These are phyloP conservation scores for Colletotrichum liaoningense DNA, from an alignment of 2,329 filamentous ascomycete genomes.

Conservation along the genomic window DNA sequence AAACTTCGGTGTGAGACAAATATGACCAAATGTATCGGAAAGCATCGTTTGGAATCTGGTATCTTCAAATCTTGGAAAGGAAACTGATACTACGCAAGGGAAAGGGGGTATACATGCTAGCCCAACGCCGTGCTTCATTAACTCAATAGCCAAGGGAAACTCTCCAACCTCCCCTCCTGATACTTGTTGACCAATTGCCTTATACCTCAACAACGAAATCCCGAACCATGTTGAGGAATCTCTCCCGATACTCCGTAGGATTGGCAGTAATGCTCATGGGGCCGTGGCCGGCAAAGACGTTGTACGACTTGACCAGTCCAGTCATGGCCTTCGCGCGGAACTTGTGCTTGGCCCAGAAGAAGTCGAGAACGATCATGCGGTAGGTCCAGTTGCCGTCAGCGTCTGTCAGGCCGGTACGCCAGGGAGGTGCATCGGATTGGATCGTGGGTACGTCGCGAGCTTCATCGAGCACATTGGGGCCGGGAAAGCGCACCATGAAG, in stretches of 20 bases:
- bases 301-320: conserved; percentile 71
- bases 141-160: neutral
- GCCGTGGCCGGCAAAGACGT: conserved; percentile 70
- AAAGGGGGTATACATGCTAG: neutral
- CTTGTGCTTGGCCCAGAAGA: conserved; percentile 84
- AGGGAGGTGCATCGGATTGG: conserved; percentile 48
- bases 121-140: neutral
- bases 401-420: conserved; percentile 72
- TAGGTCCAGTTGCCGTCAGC: conserved; percentile 75
- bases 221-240: conserved; percentile 62
- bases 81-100: neutral
- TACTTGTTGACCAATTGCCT: conserved; percentile 21
- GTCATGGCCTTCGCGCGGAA: conserved; percentile 75
- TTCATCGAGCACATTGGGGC: conserved; percentile 27
- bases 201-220: conserved; percentile 52
- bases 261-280: conserved; percentile 82
- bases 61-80: neutral
- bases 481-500: conserved; percentile 69
- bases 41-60: neutral
- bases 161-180: neutral
- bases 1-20: too few species aligned
- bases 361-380: conserved; percentile 76
- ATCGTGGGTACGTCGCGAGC: conserved; percentile 52
- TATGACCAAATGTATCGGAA: neutral
- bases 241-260: conserved; percentile 72